Conservation (phyloP, 768 basidiomycete species). For the Kwoniella shandongensis region DNA sequence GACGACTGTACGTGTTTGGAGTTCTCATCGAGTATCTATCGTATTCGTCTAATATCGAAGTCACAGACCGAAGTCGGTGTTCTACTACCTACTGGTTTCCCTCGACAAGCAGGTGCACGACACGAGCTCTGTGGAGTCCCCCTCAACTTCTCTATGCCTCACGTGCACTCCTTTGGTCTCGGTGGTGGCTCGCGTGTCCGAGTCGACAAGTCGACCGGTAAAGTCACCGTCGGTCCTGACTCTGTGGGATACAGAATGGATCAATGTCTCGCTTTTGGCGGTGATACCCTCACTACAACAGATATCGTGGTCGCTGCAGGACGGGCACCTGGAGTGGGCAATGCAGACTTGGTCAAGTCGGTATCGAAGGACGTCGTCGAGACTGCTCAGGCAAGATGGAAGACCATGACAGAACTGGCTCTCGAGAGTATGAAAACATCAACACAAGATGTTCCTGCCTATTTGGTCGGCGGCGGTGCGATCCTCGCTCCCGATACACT, state of each 20-base stretch:
- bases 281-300: constrained; percentile 62
- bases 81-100: constrained; percentile 60
- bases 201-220: constrained; percentile 46
- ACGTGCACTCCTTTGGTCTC: constrained; percentile 60
- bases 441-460: constrained; percentile 60
- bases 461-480: constrained; percentile 68
- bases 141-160: constrained; percentile 55
- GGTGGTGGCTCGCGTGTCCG: constrained; percentile 66
- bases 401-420: constrained; percentile 57
- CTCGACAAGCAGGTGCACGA: constrained; percentile 64
- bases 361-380: constrained; percentile 43
- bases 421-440: constrained; percentile 68
- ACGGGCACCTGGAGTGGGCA: constrained; percentile 39
- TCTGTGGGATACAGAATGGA: constrained; percentile 63
- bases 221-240: constrained; percentile 64
- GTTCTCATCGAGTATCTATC: no score
- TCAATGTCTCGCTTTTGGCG: constrained; percentile 61
- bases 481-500: constrained; percentile 62
- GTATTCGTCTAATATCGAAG: no score
- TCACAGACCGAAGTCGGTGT: constrained; percentile 24
- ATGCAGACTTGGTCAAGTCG: constrained; percentile 43
- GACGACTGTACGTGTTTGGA: constrained; percentile 55
- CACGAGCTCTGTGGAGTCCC: constrained; percentile 67
- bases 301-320: constrained; percentile 61
- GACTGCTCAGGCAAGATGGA: constrained; percentile 57